phyloP scores from a whole-genome alignment of 2,329 filamentous ascomycete species.

The Pestalotiopsis sp. region DNA sequence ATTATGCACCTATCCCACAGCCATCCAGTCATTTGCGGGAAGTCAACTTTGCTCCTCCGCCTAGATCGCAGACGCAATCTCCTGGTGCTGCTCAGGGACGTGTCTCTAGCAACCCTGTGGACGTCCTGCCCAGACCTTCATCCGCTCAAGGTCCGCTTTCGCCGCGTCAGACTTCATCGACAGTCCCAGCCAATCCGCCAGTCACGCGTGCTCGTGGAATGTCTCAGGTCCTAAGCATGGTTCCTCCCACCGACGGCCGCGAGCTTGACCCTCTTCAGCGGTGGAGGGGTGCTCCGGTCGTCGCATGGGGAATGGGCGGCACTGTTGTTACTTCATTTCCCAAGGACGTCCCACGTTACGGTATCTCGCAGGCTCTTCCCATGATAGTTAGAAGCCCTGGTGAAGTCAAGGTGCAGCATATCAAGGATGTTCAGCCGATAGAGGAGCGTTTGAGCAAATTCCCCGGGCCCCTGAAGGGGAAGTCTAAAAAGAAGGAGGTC shows the following conservation, averaged over 20 bases:
- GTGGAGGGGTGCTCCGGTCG: slow-evolving; percentile 88
- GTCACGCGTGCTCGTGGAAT: slow-evolving; percentile 49
- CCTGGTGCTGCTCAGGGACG: slow-evolving; percentile 51
- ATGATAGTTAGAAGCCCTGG: slow-evolving; percentile 83
- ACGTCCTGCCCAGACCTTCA: slow-evolving; percentile 56
- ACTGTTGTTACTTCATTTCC: slow-evolving; percentile 84
- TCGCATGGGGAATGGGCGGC: slow-evolving; percentile 88
- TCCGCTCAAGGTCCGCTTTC: slow-evolving; percentile 51
- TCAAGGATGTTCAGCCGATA: slow-evolving; percentile 74
- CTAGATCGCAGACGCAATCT: slow-evolving; percentile 65
- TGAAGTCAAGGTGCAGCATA: slow-evolving; percentile 75
- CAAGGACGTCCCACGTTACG: slow-evolving; percentile 84
- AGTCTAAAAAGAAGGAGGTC: slow-evolving; percentile 95
- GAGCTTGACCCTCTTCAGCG: slow-evolving; percentile 79
- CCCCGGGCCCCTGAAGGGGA: slow-evolving; percentile 85
- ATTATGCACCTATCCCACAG: slow-evolving; percentile 49
- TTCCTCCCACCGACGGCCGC: slow-evolving; percentile 66
- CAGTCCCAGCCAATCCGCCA: slow-evolving; percentile 23
- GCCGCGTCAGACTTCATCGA: slow-evolving; percentile 28
- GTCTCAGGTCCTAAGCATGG: slow-evolving; percentile 59
- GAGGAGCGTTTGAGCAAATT: slow-evolving; percentile 77
- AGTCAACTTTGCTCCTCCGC: slow-evolving; percentile 55
- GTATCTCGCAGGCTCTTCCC: slow-evolving; percentile 70
- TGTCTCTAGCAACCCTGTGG: slow-evolving; percentile 34
- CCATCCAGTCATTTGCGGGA: slow-evolving; percentile 31